Evolutionary conservation across 2,329 filamentous ascomycete species (phyloP), one percentile per base, ranked within the genome.

Genomic region (Ceratocystiopsis sp.): DNA sequence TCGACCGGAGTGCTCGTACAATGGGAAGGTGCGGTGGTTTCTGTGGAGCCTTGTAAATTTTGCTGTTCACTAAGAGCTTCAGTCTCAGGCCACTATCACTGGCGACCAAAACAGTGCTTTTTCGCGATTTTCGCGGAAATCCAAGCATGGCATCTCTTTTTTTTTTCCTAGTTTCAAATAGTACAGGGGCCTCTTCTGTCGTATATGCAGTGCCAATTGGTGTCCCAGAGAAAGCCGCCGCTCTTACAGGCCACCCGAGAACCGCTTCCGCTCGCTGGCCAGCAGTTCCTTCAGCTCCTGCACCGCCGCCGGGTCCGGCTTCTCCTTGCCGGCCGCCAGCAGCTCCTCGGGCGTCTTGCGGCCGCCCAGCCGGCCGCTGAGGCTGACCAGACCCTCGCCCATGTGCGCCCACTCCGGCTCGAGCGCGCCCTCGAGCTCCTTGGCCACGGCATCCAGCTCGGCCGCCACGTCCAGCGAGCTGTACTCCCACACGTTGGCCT

Each of bases 401-500:
- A 79, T 60, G 44, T 74, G 65, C 17, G 64, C 59, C 70, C 74
- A 78, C 52, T 69, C 67, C 7, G 61, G 54, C 35, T 69, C 63
- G 34, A 72, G 52, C n/a, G 61, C 57, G 14, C 58, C 52, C 45
- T 60, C 58, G 40, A 65, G 55, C 44, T 66, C 56, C 50, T 65
- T 59, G 40, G 68, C 57, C 19, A 59, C 61, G 37, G 63, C 57
- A 50, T 73, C 68, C 69, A 75, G 67, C 36, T 61, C 56, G 55
- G 69, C 66, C 25, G 62, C 66, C 37, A 69, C 65, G 47, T 61
- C 72, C 46, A 87, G 58, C 45, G 73, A 71, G 54, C 81, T 77
- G 61, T 84, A 87, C 57, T 94, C 84, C 78, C 83, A 98, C 41
- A 96, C 73, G 59, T 98, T 95, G 42, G 91, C 91, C 71, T 98